A percentile compares a stretch with the other conserved stretches of the same genome.
Conservation (phyloP, 2,329 filamentous ascomycete genomes). For the Aspergillus quadrilineatus region DNA sequence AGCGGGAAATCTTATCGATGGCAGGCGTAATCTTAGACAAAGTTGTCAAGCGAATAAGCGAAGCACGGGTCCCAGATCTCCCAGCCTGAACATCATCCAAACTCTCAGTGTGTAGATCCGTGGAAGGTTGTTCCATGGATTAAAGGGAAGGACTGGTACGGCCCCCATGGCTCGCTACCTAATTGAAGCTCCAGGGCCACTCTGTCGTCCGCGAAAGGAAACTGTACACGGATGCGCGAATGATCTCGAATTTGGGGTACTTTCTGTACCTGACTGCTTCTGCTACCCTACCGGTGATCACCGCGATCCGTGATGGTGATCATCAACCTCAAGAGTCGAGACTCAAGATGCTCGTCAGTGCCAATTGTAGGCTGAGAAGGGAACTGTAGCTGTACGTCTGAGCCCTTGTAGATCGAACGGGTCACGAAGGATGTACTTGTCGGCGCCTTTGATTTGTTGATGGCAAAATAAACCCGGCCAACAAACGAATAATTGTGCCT, state of each 20-base stretch:
- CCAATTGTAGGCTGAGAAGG: neutral
- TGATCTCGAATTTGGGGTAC: constrained; percentile 1
- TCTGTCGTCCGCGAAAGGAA: neutral
- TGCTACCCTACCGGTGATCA: constrained; percentile 3
- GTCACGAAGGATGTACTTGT: neutral
- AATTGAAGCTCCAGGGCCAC: neutral
- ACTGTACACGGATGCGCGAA: constrained; percentile 4
- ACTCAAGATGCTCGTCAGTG: neutral
- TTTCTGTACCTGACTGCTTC: neutral
- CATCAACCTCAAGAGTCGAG: constrained; percentile 5
- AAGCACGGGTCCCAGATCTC: neutral
- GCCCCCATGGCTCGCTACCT: constrained; percentile 1
- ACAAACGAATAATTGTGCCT: neutral
- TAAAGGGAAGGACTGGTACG: neutral
- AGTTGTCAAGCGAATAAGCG: constrained; percentile 3
- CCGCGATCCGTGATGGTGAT: constrained; percentile 8
- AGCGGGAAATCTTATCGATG: neutral
- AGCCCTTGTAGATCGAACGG: neutral
- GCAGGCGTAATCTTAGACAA: constrained; percentile 2
- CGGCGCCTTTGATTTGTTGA: neutral
- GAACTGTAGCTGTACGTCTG: neutral
- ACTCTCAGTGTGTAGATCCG: neutral
- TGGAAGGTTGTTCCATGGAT: neutral
- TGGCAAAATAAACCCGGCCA: neutral
- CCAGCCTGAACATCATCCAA: neutral